A percentile compares a stretch with the other conserved stretches of the same genome.
Conservation (phyloP, 108 stramenopile genomes). For the Mediolabrus comicus region DNA sequence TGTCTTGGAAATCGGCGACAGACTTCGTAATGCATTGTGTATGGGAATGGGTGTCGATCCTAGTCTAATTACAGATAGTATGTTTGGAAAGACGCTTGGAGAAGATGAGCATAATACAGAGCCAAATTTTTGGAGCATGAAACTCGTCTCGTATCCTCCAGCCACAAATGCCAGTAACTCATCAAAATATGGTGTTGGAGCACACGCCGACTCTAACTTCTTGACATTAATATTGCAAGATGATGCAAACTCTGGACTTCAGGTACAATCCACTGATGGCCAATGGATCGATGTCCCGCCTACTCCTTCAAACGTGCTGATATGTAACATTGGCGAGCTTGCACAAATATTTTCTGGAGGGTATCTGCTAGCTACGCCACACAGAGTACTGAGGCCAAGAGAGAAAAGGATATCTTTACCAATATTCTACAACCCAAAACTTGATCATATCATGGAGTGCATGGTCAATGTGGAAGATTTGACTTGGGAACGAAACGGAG, state of each 20-base stretch:
- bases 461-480: conserved; percentile 33
- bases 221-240: conserved; percentile 66
- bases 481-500: conserved; percentile 21
- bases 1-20: conserved; percentile 44
- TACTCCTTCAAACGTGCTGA: conserved; percentile 29
- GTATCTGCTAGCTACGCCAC: conserved; percentile 71
- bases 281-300: conserved; percentile 65
- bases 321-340: conserved; percentile 75
- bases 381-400: conserved; percentile 50
- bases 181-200: conserved; percentile 56
- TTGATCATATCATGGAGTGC: conserved; percentile 49
- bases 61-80: conserved; percentile 7
- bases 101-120: conserved; percentile 35
- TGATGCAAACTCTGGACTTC: conserved; percentile 50
- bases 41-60: conserved; percentile 51
- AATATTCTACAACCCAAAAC: conserved; percentile 66
- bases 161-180: neutral
- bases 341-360: conserved; percentile 53
- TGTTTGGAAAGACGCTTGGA: conserved; percentile 22
- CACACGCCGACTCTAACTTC: conserved; percentile 70
- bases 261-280: conserved; percentile 50
- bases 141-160: conserved; percentile 62
- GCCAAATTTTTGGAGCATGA: conserved; percentile 62
- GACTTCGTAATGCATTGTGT: conserved; percentile 57
- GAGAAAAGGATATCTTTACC: conserved; percentile 50